Evolutionary conservation across 2,329 filamentous ascomycete species (phyloP).

Genomic region (Coniochaeta sp.): DNA sequence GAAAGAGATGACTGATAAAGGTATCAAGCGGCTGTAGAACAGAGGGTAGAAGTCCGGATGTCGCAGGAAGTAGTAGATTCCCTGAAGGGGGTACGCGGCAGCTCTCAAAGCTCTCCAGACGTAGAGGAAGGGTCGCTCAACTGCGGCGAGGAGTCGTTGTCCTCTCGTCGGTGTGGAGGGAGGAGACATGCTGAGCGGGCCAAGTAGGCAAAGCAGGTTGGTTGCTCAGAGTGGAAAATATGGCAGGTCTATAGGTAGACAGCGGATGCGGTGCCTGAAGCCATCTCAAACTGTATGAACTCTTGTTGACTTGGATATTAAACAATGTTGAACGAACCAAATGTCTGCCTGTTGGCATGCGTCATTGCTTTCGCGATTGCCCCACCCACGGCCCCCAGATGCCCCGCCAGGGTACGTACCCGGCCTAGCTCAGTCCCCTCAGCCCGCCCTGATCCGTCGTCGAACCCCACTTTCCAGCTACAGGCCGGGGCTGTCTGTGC

Average conservation of each 20-base stretch:
- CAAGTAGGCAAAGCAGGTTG: background rate
- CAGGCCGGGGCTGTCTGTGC: no score
- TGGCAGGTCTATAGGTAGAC: background rate
- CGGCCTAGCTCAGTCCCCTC: no score
- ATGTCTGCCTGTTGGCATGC: no score
- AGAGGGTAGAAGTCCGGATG: conserved; percentile 80
- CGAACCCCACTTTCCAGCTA: background rate
- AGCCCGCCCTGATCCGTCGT: no score
- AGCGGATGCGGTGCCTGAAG: background rate
- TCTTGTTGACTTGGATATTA: no score
- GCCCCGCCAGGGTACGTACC: no score
- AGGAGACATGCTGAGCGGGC: background rate
- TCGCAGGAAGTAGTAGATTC: conserved; percentile 73
- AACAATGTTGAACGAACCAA: no score
- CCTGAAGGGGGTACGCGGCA: conserved; percentile 54
- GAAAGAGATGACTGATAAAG: conserved; percentile 72
- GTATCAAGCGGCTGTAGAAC: conserved; percentile 69
- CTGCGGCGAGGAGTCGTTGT: background rate
- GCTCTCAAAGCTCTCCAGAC: conserved; percentile 35
- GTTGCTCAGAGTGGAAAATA: background rate
- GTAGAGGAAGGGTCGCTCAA: conserved; percentile 33
- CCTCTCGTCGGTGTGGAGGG: conserved; percentile 5
- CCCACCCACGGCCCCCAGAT: no score
- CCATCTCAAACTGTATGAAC: background rate
- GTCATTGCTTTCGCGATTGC: no score